phyloP scores from a whole-genome alignment of 345 rosid genomes.

The Barbarea vulgaris region DNA sequence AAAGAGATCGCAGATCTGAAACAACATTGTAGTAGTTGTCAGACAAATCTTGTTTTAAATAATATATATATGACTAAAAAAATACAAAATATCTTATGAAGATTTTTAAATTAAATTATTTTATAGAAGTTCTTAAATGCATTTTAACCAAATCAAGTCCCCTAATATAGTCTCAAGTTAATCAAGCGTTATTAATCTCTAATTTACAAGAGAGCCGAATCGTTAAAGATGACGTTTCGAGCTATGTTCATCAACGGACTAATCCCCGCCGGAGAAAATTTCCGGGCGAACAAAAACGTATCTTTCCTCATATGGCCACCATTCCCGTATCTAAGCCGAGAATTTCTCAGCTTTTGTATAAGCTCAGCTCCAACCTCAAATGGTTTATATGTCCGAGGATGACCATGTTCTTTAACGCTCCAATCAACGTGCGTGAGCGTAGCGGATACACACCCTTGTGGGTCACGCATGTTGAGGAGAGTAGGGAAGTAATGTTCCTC shows the following conservation, averaged over 20 bases:
- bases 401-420: slow-evolving; percentile 51
- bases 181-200: too few relatives aligned
- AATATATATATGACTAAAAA: too few relatives aligned
- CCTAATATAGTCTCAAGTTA: neutral
- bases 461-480: slow-evolving; percentile 59
- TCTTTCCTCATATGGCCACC: slow-evolving; percentile 34
- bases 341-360: slow-evolving; percentile 44
- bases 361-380: slow-evolving; percentile 54
- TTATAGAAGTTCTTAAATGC: too few relatives aligned
- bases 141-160: neutral
- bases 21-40: too few relatives aligned
- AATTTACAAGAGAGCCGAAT: slow-evolving; percentile 27
- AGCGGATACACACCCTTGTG: slow-evolving; percentile 50
- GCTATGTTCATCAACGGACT: slow-evolving; percentile 49
- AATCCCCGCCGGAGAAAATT: slow-evolving; percentile 52
- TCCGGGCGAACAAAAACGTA: slow-evolving; percentile 67
- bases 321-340: slow-evolving; percentile 55
- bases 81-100: too few relatives aligned
- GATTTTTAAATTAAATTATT: too few relatives aligned
- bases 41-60: too few relatives aligned
- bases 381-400: slow-evolving; percentile 65
- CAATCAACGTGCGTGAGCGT: slow-evolving; percentile 81
- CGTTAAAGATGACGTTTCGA: slow-evolving; percentile 50
- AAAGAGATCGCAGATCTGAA: too few relatives aligned
- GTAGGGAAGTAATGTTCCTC: slow-evolving; percentile 79